These are phyloP conservation scores for Tolypocladium amazonense DNA, from an alignment of 2,329 filamentous ascomycete genomes.

Conservation along the genomic window DNA sequence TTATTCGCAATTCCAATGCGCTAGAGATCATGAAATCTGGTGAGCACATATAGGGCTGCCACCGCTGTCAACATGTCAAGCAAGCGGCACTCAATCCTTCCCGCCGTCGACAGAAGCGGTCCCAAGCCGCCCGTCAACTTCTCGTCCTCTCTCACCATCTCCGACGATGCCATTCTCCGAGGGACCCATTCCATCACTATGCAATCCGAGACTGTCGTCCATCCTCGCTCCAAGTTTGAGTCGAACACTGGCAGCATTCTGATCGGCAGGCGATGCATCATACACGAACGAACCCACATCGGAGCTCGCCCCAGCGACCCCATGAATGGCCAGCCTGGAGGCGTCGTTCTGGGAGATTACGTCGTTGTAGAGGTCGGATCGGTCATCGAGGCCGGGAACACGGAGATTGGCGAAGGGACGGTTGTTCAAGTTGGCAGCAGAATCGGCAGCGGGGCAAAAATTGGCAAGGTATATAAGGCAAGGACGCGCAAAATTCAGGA, in stretches of 20 bases:
- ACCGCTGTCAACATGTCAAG: conserved; percentile 20
- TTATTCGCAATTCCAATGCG: neutral
- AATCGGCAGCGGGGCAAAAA: conserved; percentile 47
- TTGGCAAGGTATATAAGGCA: conserved; percentile 45
- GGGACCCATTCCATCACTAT: conserved; percentile 74
- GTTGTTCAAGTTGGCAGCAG: conserved; percentile 48
- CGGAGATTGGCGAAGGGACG: conserved; percentile 49
- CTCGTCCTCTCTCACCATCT: conserved; percentile 48
- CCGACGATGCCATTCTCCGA: conserved; percentile 50
- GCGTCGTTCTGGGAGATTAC: conserved; percentile 49
- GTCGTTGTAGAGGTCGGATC: conserved; percentile 51
- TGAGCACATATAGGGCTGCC: neutral
- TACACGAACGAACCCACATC: conserved; percentile 59
- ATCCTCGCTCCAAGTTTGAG: conserved; percentile 73
- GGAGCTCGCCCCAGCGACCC: conserved; percentile 29
- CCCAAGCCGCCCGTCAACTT: conserved; percentile 53
- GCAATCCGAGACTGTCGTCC: conserved; percentile 68
- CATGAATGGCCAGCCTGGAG: conserved; percentile 22
- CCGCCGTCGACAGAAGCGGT: conserved; percentile 38
- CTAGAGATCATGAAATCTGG: neutral
- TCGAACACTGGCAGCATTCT: conserved; percentile 69
- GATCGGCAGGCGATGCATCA: conserved; percentile 70
- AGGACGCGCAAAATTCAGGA: neutral
- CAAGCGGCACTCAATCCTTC: conserved; percentile 47
- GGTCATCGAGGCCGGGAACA: conserved; percentile 51